Percentiles rank a stretch among this genome's conserved stretches.
These are phyloP conservation scores for Cutaneotrichosporon sp. DNA, from an alignment of 1,284 basidiomycete genomes.

Conservation along the genomic window DNA sequence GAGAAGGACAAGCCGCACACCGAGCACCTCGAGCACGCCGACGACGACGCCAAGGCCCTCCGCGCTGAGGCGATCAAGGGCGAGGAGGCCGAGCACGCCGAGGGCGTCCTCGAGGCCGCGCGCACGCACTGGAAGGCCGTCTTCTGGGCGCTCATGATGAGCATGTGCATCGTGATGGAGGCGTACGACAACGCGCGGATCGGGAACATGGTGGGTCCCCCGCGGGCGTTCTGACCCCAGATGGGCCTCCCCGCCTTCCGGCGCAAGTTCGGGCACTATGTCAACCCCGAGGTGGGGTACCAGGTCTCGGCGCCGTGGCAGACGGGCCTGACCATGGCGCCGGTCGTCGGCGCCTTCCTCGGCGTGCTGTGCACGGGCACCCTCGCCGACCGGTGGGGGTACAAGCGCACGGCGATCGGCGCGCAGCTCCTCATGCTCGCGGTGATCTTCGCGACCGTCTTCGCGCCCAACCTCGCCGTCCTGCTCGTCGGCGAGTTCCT, in stretches of 20 bases:
- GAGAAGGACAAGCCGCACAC: no score
- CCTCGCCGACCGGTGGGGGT: slow-evolving; percentile 31
- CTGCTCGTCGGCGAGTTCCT: slow-evolving; percentile 32
- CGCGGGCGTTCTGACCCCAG: not conserved
- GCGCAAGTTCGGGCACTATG: slow-evolving; percentile 4
- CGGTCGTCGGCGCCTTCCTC: slow-evolving; percentile 27
- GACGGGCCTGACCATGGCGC: slow-evolving; percentile 25
- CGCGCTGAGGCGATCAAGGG: no score
- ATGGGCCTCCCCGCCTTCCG: not conserved
- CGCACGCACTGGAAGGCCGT: not conserved
- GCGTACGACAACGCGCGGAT: slow-evolving; percentile 9
- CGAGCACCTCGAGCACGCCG: no score
- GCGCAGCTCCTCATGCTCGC: slow-evolving; percentile 38
- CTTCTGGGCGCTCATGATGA: slow-evolving; percentile 6
- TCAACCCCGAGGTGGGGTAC: slow-evolving; percentile 9
- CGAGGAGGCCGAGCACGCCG: no score
- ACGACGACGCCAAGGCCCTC: no score
- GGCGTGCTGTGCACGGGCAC: slow-evolving; percentile 29
- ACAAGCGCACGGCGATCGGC: slow-evolving; percentile 26
- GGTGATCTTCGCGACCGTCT: slow-evolving; percentile 46
- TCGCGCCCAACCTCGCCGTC: slow-evolving; percentile 39
- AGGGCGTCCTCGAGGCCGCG: not conserved
- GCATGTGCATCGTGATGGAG: slow-evolving; percentile 9
- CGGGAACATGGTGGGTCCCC: not conserved
- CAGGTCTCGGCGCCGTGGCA: slow-evolving; percentile 35